phyloP scores from a whole-genome alignment of 2,329 filamentous ascomycete species.

The Microdochium paspali region DNA sequence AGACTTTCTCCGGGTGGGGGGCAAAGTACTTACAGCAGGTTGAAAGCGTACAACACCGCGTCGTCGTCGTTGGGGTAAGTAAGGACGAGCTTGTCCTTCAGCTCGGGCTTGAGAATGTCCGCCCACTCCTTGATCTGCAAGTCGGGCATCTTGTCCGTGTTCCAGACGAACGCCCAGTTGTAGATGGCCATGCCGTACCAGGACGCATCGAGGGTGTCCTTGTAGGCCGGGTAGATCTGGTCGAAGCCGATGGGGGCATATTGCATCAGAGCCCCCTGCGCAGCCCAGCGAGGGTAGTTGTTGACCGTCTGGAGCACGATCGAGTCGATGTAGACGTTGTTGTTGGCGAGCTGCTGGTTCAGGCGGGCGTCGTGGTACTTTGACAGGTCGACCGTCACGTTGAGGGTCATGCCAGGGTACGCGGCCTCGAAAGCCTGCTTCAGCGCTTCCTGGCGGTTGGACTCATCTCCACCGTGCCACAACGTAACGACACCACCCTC shows the following conservation, averaged over 20 bases:
- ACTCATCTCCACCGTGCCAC: conserved; percentile 40
- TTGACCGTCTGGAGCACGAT: conserved; percentile 39
- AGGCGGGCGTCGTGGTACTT: conserved; percentile 42
- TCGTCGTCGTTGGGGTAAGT: conserved; percentile 52
- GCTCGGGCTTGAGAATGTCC: conserved; percentile 36
- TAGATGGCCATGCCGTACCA: conserved; percentile 31
- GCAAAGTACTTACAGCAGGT: conserved; percentile 29
- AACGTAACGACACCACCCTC: conserved; percentile 35
- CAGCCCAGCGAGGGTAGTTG: conserved; percentile 41
- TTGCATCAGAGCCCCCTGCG: conserved; percentile 32
- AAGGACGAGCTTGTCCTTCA: conserved; percentile 42
- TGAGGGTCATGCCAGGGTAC: conserved; percentile 42
- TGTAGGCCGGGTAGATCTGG: conserved; percentile 28
- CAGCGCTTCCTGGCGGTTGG: conserved; percentile 24
- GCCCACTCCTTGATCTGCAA: conserved; percentile 25
- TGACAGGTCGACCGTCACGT: conserved; percentile 43
- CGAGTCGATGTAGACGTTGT: conserved; percentile 32
- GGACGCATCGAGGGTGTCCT: conserved; percentile 26
- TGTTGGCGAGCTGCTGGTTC: conserved; percentile 31
- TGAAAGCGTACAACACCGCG: conserved; percentile 39
- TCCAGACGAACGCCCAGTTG: conserved; percentile 25
- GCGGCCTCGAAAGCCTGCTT: conserved; percentile 32
- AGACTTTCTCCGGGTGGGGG: neutral
- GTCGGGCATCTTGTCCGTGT: conserved; percentile 22
- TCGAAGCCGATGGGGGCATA: conserved; percentile 39